A percentile compares a stretch with the other conserved stretches of the same genome.
Conservation (phyloP, 139 green algal genomes). For the Tetradesmus obliquus region DNA sequence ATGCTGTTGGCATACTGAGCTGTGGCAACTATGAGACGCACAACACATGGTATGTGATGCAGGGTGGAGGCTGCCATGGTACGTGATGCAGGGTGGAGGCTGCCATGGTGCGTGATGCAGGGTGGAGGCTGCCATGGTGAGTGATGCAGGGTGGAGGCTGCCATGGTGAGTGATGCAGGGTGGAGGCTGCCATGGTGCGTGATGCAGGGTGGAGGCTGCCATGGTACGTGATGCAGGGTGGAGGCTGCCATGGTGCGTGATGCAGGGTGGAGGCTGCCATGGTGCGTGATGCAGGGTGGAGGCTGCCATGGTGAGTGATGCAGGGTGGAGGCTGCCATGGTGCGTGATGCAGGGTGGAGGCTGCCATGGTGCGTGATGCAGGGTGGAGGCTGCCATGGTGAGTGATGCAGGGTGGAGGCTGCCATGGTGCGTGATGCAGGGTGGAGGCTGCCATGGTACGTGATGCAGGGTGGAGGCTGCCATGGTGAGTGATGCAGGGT, state of each 20-base stretch:
- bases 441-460: background rate
- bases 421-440: background rate
- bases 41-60: background rate
- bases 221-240: background rate
- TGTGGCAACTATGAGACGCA: conserved; percentile 4
- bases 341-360: background rate
- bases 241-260: no score
- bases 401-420: background rate
- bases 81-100: no score
- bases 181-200: background rate
- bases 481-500: background rate
- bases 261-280: background rate
- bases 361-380: background rate
- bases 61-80: no score
- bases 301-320: background rate
- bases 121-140: no score
- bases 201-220: background rate
- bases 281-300: background rate
- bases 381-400: background rate
- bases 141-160: background rate
- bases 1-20: conserved; percentile 64
- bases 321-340: background rate
- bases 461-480: background rate
- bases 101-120: no score
- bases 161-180: background rate